Evolutionary conservation across 306 rosid genomes (phyloP).

Genomic region (Dryas octopetala): DNA sequence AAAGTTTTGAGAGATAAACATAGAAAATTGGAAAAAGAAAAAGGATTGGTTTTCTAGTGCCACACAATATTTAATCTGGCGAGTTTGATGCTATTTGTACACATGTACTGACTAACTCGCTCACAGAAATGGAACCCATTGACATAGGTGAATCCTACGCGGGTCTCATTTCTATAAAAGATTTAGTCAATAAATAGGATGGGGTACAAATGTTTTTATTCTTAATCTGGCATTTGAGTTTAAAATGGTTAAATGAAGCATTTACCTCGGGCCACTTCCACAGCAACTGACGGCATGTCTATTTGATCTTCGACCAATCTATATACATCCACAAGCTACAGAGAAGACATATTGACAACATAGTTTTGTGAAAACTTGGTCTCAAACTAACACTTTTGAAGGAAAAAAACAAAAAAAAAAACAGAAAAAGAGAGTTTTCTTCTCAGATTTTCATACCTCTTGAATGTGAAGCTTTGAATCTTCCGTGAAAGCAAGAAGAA

Average conservation of each 20-base stretch:
- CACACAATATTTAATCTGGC: too few relatives aligned
- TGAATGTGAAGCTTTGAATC: conserved; percentile 95
- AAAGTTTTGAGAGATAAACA: conserved; percentile 9
- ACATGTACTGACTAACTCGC: too few relatives aligned
- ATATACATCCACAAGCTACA: conserved; percentile 90
- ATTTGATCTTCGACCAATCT: conserved; percentile 87
- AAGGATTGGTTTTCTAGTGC: too few relatives aligned
- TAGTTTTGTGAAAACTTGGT: conserved; percentile 9
- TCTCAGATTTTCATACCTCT: conserved; percentile 56
- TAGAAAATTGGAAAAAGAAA: neutral
- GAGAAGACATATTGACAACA: conserved; percentile 30
- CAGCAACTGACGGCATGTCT: conserved; percentile 75
- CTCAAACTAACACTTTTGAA: neutral
- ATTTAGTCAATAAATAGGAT: neutral
- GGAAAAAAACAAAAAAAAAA: conserved; percentile 6
- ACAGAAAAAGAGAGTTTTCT: neutral
- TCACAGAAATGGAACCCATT: neutral
- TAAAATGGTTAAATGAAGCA: conserved; percentile 11
- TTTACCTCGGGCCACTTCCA: conserved; percentile 89
- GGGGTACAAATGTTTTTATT: too few relatives aligned
- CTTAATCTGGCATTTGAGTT: neutral
- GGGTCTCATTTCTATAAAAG: neutral
- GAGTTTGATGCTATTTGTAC: too few relatives aligned
- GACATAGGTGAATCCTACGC: neutral
- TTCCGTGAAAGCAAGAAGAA: conserved; percentile 94